Conservation (phyloP, 306 rosid species). For the Quercus cerris region DNA sequence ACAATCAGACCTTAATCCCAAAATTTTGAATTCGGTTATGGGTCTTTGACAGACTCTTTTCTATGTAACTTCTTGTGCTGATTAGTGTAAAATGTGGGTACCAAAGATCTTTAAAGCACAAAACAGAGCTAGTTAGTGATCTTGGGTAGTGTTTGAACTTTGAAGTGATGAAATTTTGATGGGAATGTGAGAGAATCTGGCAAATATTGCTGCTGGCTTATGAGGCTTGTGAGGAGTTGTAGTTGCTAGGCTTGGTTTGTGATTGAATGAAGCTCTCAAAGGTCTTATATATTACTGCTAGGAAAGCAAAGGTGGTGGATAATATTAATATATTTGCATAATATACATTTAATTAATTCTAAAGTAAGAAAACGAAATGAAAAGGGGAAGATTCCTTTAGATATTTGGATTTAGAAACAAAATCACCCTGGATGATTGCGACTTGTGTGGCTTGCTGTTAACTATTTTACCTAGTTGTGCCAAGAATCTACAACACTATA, state of each 20-base stretch:
- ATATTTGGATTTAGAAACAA: slow-evolving; percentile 30
- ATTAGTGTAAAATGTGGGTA: too few relatives aligned
- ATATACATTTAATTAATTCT: slow-evolving; percentile 11
- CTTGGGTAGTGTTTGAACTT: neutral
- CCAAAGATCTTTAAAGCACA: too few relatives aligned
- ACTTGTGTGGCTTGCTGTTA: slow-evolving; percentile 35
- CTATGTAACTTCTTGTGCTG: too few relatives aligned
- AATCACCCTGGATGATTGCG: slow-evolving; percentile 36
- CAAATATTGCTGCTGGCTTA: neutral
- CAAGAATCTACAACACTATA: neutral
- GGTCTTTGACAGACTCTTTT: too few relatives aligned
- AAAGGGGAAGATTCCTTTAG: slow-evolving; percentile 36
- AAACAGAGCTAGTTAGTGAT: neutral
- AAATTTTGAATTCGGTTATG: too few relatives aligned
- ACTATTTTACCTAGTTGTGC: neutral
- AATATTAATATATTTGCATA: neutral
- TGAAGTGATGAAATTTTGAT: neutral
- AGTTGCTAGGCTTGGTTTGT: slow-evolving; percentile 9
- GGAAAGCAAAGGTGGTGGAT: slow-evolving; percentile 2
- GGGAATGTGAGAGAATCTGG: neutral
- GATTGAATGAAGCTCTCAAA: slow-evolving; percentile 21
- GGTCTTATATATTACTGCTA: slow-evolving; percentile 19
- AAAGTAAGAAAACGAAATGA: neutral
- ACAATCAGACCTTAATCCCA: too few relatives aligned
- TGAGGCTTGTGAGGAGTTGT: neutral